A percentile compares a stretch with the other conserved stretches of the same genome.
phyloP scores from a whole-genome alignment of 2,329 filamentous ascomycete genomes.

The Sporothrix pallida region DNA sequence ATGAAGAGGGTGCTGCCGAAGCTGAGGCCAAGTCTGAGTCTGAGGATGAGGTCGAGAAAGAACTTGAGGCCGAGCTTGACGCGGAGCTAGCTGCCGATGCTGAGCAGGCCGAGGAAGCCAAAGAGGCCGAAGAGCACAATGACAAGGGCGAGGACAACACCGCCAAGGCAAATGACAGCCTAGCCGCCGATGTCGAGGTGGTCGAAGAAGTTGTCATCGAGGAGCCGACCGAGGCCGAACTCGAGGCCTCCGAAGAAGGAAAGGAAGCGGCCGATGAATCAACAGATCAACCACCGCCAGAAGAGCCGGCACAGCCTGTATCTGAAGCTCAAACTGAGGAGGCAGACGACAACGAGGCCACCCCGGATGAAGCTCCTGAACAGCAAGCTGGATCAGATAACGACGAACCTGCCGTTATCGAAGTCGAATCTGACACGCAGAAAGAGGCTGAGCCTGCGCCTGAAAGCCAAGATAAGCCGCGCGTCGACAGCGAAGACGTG shows the following conservation, averaged over 20 bases:
- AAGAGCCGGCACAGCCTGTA: neutral
- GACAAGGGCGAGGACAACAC: neutral
- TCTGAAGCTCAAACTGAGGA: slow-evolving; percentile 5
- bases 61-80: slow-evolving; percentile 8
- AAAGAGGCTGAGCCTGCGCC: neutral
- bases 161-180: neutral
- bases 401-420: neutral
- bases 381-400: neutral
- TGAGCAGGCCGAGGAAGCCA: neutral
- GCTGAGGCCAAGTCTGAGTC: neutral
- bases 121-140: slow-evolving; percentile 15
- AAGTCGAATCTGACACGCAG: slow-evolving; percentile 4
- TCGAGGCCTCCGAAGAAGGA: neutral
- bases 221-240: neutral
- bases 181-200: neutral
- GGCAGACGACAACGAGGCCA: neutral
- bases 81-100: slow-evolving; percentile 22
- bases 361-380: neutral
- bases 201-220: neutral
- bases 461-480: neutral
- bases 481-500: neutral
- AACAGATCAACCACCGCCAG: neutral
- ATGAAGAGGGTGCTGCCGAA: neutral
- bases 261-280: neutral
- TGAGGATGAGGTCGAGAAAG: slow-evolving; percentile 30